These are phyloP conservation scores for Amaranthus tricolor DNA, from an alignment of 179 eudicot genomes.

Conservation along the genomic window DNA sequence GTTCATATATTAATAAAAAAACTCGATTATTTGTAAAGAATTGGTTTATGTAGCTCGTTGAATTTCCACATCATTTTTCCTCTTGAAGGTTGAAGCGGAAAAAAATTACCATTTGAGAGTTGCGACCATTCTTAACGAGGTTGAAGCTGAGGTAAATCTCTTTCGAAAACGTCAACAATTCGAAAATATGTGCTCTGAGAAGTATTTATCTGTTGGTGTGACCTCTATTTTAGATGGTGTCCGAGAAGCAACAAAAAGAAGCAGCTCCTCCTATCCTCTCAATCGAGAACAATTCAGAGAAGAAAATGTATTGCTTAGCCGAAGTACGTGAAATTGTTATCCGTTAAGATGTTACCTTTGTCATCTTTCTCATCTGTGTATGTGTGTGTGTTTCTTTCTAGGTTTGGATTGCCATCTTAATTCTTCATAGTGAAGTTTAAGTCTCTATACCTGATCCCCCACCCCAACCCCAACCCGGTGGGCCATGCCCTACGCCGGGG, in stretches of 20 bases:
- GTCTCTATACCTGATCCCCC: no score
- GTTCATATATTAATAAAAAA: not conserved
- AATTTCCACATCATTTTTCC: conserved; percentile 12
- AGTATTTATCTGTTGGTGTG: conserved; percentile 2
- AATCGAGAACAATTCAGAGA: conserved; percentile 47
- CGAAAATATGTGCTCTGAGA: not conserved
- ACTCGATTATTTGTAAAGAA: not conserved
- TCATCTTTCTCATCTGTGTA: not conserved
- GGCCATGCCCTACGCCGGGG: no score
- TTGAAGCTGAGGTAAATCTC: conserved; percentile 75
- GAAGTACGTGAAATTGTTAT: conserved; percentile 49
- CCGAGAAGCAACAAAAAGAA: conserved; percentile 93
- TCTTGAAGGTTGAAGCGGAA: conserved; percentile 80
- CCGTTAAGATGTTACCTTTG: not conserved
- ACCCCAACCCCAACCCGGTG: no score
- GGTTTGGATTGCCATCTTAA: no score
- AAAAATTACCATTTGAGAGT: conserved; percentile 74
- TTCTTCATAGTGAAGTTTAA: no score
- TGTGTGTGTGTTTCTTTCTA: no score
- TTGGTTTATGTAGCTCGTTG: not conserved
- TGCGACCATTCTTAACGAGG: conserved; percentile 77
- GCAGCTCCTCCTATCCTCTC: conserved; percentile 74
- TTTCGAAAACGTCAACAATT: not conserved
- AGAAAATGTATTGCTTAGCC: conserved; percentile 77
- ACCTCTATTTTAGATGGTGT: conserved; percentile 59